Base-by-base conservation (phyloP, 768 basidiomycete species). In the Panaeolus papilionaceus region DNA sequence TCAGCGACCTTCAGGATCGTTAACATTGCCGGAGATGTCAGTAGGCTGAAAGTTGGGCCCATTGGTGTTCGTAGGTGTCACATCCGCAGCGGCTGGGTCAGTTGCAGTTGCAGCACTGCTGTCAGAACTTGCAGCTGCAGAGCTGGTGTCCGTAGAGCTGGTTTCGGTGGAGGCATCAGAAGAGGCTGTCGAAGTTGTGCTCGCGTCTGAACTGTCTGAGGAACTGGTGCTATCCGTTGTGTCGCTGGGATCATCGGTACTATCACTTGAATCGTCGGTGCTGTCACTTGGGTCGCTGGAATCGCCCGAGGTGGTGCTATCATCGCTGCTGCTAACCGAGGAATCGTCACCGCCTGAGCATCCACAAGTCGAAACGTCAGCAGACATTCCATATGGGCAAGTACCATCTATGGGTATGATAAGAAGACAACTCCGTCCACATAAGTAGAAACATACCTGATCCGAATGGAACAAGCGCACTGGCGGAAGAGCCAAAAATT, bases 391-490 rank as follows among this genome's bases (percentile, higher is more conserved):
- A 33, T 79, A 79, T 2, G 85, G 85, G 72, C 85, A 86, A 12
- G 84, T 81, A 18, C 79, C 83, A 67, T 75, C 84, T 85, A 54
- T 45, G 16, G 54, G 10, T 37, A 49, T 7, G 20, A 4, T 14
- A 40, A 40, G 39, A 10, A 40, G 23, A 54, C 20, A 40, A 61
- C 62, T 8, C 14, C 7, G 23, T 44, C 8, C 5, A 40, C 39
- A 40, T 3, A 14, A 33, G 33, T 33, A 33, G 33, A 33, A 33
- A 76, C 82, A 73, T 66, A 84, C 84, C 70, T 64, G 78, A 78
- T 39, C 85, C 85, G 66, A 86, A 86, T 1, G 83, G 76, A 37
- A 83, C 78, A 12, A 84, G 72, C 2, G 80, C 79, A 23, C 74
- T 67, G 62, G 75, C 76, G 23, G 80, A 81, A 9, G 80, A 80